Conservation (phyloP, 31 red algal species). For the Asparagopsis taxiformis region DNA sequence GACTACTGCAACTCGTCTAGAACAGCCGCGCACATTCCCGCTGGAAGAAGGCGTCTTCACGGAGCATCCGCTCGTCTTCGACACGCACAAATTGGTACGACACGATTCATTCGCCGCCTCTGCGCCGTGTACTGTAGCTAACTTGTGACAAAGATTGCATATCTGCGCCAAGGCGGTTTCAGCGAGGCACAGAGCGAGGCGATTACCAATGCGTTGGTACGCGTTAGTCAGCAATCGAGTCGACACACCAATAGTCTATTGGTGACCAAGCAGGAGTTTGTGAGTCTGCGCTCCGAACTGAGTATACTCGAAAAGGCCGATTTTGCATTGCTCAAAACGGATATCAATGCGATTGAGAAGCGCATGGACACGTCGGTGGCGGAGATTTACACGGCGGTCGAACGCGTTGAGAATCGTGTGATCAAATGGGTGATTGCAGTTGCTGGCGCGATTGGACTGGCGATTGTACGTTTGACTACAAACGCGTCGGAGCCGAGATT, state of each 20-base stretch:
- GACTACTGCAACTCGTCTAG: not conserved
- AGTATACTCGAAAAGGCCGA: conserved; percentile 94
- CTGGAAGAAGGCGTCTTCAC: conserved; percentile 13
- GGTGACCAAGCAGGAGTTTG: conserved; percentile 90
- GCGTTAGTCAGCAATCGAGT: conserved; percentile 55
- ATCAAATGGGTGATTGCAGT: conserved; percentile 96
- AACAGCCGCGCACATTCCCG: not conserved
- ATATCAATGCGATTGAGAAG: conserved; percentile 87
- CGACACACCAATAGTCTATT: conserved; percentile 53
- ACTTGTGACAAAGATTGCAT: no score
- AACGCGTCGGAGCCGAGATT: conserved; percentile 10
- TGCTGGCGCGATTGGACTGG: conserved; percentile 80
- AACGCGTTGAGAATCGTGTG: conserved; percentile 80
- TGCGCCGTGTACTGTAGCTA: conserved; percentile 13
- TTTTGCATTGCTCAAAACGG: conserved; percentile 83
- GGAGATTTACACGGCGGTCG: conserved; percentile 89
- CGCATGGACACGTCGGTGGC: conserved; percentile 84
- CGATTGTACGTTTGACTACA: conserved; percentile 50
- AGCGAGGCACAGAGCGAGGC: conserved; percentile 71
- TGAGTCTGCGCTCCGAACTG: conserved; percentile 69
- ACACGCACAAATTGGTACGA: conserved; percentile 65
- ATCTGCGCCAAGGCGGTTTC: conserved; percentile 45
- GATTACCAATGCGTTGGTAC: conserved; percentile 72
- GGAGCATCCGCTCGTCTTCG: conserved; percentile 43
- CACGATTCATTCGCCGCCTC: not conserved